These are phyloP conservation scores for Geoglossum cookeanum DNA, from an alignment of 2,329 filamentous ascomycete genomes.

Conservation along the genomic window DNA sequence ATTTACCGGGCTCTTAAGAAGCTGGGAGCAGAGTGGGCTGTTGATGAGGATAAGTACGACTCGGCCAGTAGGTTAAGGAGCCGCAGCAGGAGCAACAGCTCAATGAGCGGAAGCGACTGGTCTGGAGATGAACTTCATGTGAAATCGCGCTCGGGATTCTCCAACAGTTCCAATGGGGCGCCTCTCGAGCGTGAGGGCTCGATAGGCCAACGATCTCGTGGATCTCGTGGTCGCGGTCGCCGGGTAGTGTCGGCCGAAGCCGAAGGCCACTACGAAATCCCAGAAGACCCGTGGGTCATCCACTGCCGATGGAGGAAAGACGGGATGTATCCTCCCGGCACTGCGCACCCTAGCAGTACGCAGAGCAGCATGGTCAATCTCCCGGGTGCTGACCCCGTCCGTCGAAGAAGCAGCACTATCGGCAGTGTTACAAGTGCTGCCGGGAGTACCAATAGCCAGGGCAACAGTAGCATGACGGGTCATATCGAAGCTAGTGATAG, in stretches of 20 bases:
- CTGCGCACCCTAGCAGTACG: slow-evolving; percentile 29
- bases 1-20: slow-evolving; percentile 84
- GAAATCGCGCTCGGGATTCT: background rate
- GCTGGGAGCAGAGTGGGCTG: slow-evolving; percentile 63
- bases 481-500: slow-evolving; percentile 38
- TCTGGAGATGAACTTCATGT: background rate
- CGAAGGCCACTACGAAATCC: slow-evolving; percentile 28
- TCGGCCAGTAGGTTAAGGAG: background rate
- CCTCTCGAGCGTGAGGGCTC: background rate
- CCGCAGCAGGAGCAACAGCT: background rate
- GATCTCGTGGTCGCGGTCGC: background rate
- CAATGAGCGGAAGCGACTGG: slow-evolving; percentile 1
- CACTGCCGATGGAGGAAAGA: slow-evolving; percentile 74
- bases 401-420: slow-evolving; percentile 11
- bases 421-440: slow-evolving; percentile 1
- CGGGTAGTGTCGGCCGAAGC: background rate
- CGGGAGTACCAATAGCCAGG: background rate
- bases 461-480: slow-evolving; percentile 23
- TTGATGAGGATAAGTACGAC: slow-evolving; percentile 29
- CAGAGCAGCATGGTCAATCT: slow-evolving; percentile 22
- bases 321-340: slow-evolving; percentile 42
- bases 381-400: slow-evolving; percentile 14
- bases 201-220: background rate
- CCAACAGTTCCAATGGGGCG: background rate
- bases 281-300: slow-evolving; percentile 88